Evolutionary conservation across 495 filamentous ascomycete species (phyloP), one percentile per base, ranked within the genome.

Genomic region (Penicillium parvum): DNA sequence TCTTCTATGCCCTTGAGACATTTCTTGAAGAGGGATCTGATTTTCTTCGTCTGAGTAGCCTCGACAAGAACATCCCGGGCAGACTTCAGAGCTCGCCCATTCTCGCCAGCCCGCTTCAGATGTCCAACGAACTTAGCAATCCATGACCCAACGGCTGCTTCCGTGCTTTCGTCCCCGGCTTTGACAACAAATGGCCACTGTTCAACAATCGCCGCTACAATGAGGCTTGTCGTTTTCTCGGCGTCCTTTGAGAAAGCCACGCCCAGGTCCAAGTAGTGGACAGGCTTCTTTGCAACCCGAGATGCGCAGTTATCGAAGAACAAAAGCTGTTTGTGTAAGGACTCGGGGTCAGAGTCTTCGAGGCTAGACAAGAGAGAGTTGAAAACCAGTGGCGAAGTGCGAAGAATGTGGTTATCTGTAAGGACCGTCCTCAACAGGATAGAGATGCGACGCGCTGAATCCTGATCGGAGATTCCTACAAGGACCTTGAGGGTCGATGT

Each of bases 281-380:
- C 77, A 5, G 85, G 82, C 27, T 78, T 78, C 37, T 78, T 82
- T 4, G 79, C 78, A 34, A 82, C 81, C 11, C 88, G 78, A 28
- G 75, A 75, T 12, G 83, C 66, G 58, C 87, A 92, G 35, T 90
- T 86, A 46, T 96, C 89, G 37, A 96, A 57, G 50, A 91, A 95
- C 3, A 75, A 46, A 29, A 73, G 25, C 43, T 67, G 66, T 3
- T 50, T 52, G 21, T 53, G 56, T 7, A 72, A 40, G 11, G 38
- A 23, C 7, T 54, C 61, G 2, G 60, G 36, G 18, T 66, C 63
- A 1, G 65, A 75, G 43, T 40, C 63, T 50, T 60, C 77, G 52
- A 54, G 66, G 53, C 60, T 78, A 66, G 49, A 71, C 12, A 69
- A 16, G 3, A 73, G 32, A 8, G 68, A 50, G 4, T 59, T 50